Percentiles rank a stretch among this genome's conserved stretches.
phyloP scores from a whole-genome alignment of 139 green algal species.

The Chlamydomonas asymmetrica region DNA sequence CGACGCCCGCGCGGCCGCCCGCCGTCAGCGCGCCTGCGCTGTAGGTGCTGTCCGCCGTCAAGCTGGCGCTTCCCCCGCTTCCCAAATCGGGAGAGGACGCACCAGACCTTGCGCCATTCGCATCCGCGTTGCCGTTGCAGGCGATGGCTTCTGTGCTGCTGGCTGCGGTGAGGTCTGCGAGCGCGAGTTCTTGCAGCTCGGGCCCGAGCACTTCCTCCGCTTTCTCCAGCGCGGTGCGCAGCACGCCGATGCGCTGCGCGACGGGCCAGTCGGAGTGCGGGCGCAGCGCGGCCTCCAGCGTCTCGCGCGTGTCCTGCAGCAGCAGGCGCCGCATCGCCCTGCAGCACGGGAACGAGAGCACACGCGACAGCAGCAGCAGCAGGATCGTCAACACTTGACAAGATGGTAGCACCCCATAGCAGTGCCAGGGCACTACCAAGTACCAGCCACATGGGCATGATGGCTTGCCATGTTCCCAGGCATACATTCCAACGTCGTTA shows the following conservation, averaged over 20 bases:
- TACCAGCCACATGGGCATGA: not conserved
- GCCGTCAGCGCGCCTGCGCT: too few relatives aligned
- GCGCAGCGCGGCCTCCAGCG: slow-evolving; percentile 56
- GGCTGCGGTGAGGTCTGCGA: not conserved
- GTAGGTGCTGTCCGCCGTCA: not conserved
- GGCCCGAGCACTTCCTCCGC: slow-evolving; percentile 43
- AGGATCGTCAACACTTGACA: too few relatives aligned
- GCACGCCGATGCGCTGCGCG: slow-evolving; percentile 25
- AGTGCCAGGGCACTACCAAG: slow-evolving; percentile 25
- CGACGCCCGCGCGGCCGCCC: too few relatives aligned
- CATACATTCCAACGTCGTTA: too few relatives aligned
- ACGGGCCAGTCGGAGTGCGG: slow-evolving; percentile 41
- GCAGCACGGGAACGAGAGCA: too few relatives aligned
- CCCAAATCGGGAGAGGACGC: too few relatives aligned
- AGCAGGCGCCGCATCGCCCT: slow-evolving; percentile 28
- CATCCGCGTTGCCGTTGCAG: not conserved
- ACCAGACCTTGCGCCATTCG: not conserved
- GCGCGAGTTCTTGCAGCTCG: not conserved
- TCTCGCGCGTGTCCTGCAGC: slow-evolving; percentile 32
- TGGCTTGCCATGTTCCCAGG: too few relatives aligned
- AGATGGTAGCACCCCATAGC: too few relatives aligned
- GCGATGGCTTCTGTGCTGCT: slow-evolving; percentile 10
- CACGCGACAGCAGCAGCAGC: too few relatives aligned
- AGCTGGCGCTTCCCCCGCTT: not conserved
- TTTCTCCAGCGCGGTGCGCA: slow-evolving; percentile 57